Base-by-base conservation (phyloP, 75 land plant species). In the Sequoiadendron giganteum region DNA sequence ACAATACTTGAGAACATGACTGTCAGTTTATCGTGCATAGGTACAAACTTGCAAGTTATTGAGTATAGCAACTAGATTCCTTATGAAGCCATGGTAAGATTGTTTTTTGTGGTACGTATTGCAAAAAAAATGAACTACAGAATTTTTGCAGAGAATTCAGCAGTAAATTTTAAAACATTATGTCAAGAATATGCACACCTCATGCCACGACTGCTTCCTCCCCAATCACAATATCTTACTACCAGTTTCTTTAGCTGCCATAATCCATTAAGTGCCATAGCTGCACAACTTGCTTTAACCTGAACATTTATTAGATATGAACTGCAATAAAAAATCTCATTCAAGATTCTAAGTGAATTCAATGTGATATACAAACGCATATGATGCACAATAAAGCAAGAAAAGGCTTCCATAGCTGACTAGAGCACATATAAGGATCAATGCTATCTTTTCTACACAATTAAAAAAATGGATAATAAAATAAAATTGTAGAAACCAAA, bases 181-280 rank as follows among this genome's bases (percentile, higher is more conserved):
- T 36, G 10, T 43, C 48, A 40, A 15, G 38, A 87, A 49, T 85
- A 32, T 76, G 72, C 54, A 13, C 8, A 96, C 98, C 98, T 93
- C 81, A 95, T 93, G 13, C 99, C 97, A 38, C 92, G 91, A 79
- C 99, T 97, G 86, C 99, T 96, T 42, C 99, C 99, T 43, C 96
- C 95, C 92, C 93, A 94, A 85, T 97, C 94, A 86, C 94, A 95
- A 73, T 92, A 96, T 90, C 95, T 93, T 43, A 97, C 94, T 19
- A 96, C 86, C 90, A 97, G 90, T 90, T 96, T 97, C 88, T 93
- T 87, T 47, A 97, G 96, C 86, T 97, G 97, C 99, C 99, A 97
- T 3, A 95, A 92, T 15, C 99, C 97, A 90, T 96, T 87, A 86
- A 92, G 70, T 1, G 97, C 94, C 97, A 95, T 95, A 32, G 42